Evolutionary conservation across 2,329 filamentous ascomycete genomes (phyloP), one percentile per base, ranked within the genome.

Genomic region (Verticillium albo-atrum): DNA sequence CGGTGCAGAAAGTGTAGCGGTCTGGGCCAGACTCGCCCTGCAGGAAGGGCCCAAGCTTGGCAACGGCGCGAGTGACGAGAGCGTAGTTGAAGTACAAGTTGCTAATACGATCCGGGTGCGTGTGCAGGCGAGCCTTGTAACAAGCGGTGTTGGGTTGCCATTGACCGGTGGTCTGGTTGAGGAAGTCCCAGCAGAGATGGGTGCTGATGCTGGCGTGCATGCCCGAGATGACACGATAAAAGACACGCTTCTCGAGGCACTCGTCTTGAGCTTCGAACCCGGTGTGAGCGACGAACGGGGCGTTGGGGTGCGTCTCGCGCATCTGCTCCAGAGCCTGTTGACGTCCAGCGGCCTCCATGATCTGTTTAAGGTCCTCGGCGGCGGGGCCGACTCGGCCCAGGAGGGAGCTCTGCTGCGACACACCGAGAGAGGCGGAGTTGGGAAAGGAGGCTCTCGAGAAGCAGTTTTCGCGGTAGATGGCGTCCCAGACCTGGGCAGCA

Each of bases 61-160:
- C 90, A 47, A 98, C 85, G 14, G 95, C 95, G 55, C 95, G 90
- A 27, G 94, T 89, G 47, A 99, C 82, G n/a, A 99, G 83, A 1
- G 95, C 95, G 71, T 97, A 99, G 83, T 99, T 98, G 80, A 99
- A 99, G 79, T 99, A 99, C 55, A 99, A 82, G 74, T 99, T 99
- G 66, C 93, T 95, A 70, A 99, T 90, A 62, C 94, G 90, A 66
- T 99, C 95, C 0, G 94, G 92, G 71, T 90, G 86, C 25, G 82
- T 80, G 74, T 97, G 91, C 17, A 99, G 83, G n/a, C 95, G 87
- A 34, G 87, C 79, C 70, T 90, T 87, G 81, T 97, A 99, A 80
- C 95, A 99, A 63, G 87, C 80, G 58, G 96, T 74, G 69, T 99
- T 99, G 26, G 92, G 93, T 55, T 89, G 86, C 95, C 95, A 99